These are phyloP conservation scores for Tuctoria greenei DNA, from an alignment of 176 grass and related monocot species.

Conservation along the genomic window DNA sequence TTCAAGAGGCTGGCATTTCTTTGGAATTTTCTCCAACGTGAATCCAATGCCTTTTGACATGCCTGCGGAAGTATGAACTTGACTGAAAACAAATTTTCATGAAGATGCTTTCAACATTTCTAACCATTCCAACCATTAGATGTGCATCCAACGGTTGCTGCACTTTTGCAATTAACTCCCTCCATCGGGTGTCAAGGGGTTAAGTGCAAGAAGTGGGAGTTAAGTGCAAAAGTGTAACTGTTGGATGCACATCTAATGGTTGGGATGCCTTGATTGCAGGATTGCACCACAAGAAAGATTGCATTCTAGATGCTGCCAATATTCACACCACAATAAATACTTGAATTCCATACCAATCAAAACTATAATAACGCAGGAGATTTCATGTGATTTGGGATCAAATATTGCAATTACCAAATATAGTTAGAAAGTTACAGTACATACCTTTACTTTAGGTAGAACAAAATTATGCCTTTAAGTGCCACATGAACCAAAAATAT, in stretches of 20 bases:
- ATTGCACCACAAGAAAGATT: too few species aligned
- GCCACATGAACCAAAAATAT: background rate
- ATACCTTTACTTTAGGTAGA: background rate
- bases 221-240: too few species aligned
- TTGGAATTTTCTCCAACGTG: slow-evolving; percentile 82
- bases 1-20: slow-evolving; percentile 86
- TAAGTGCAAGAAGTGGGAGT: too few species aligned
- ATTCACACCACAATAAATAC: background rate
- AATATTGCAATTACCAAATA: background rate
- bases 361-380: background rate
- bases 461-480: background rate
- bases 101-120: background rate
- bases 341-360: background rate
- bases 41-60: slow-evolving; percentile 72
- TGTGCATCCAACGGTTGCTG: too few species aligned
- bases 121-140: too few species aligned
- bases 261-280: too few species aligned
- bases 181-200: too few species aligned
- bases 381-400: background rate
- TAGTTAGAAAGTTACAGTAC: background rate
- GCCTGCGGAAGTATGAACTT: slow-evolving; percentile 50
- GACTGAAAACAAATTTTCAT: slow-evolving; percentile 1
- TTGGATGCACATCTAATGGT: too few species aligned
- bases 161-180: too few species aligned
- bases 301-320: too few species aligned